These are phyloP conservation scores for Zea luxurians DNA, from an alignment of 176 grass and related monocot species.

Conservation along the genomic window DNA sequence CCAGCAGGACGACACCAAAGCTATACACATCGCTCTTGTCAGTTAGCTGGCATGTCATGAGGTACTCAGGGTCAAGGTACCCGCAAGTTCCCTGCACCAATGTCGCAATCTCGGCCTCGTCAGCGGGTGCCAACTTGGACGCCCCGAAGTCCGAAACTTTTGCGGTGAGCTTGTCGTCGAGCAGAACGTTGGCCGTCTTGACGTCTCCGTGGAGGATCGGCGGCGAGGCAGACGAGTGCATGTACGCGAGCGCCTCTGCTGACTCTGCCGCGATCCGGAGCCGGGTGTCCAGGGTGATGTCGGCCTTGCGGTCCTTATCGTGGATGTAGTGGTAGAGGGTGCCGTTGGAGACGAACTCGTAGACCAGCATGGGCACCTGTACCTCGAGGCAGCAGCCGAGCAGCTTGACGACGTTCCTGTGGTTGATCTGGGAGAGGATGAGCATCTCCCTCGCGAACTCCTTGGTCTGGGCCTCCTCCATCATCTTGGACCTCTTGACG, in stretches of 20 bases:
- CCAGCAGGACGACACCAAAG: slow-evolving; percentile 63
- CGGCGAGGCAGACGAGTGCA: slow-evolving; percentile 53
- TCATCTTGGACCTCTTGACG: slow-evolving; percentile 60
- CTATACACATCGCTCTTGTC: slow-evolving; percentile 73
- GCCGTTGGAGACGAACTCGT: slow-evolving; percentile 61
- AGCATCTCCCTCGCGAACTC: slow-evolving; percentile 65
- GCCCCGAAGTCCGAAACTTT: slow-evolving; percentile 70
- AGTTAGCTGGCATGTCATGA: slow-evolving; percentile 52
- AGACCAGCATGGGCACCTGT: slow-evolving; percentile 59
- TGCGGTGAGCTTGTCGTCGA: slow-evolving; percentile 45
- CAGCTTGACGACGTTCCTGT: slow-evolving; percentile 61
- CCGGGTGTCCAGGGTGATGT: slow-evolving; percentile 8
- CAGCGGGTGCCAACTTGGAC: slow-evolving; percentile 52
- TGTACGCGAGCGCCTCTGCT: slow-evolving; percentile 48
- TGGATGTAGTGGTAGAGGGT: slow-evolving; percentile 66
- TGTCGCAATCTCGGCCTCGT: slow-evolving; percentile 54
- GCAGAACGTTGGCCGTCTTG: slow-evolving; percentile 64
- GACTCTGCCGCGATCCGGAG: slow-evolving; percentile 55
- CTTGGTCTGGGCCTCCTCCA: slow-evolving; percentile 38
- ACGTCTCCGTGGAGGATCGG: slow-evolving; percentile 71
- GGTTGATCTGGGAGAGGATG: slow-evolving; percentile 68
- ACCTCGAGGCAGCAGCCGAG: slow-evolving; percentile 73
- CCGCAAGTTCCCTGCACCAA: slow-evolving; percentile 69
- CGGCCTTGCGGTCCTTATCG: slow-evolving; percentile 15
- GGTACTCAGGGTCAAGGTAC: slow-evolving; percentile 67